Evolutionary conservation across 106 monocot species (phyloP).

Genomic region (Gastrodia elata): DNA sequence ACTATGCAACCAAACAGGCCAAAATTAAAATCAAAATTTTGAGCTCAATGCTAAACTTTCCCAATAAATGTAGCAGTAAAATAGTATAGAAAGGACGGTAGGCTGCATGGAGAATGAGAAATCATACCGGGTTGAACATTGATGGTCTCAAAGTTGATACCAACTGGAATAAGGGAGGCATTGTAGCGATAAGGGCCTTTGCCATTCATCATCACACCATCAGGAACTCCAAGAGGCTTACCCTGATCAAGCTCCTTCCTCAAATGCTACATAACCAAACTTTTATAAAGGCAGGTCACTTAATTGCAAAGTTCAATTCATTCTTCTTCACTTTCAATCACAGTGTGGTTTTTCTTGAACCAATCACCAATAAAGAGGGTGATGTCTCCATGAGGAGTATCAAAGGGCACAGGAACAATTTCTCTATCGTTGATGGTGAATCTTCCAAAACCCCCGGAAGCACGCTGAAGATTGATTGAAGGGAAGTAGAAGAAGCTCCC

Average conservation of each 20-base stretch:
- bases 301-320: neutral
- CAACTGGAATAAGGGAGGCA: constrained; percentile 55
- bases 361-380: constrained; percentile 79
- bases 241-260: constrained; percentile 75
- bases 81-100: neutral
- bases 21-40: too few relatives aligned
- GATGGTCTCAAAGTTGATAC: constrained; percentile 53
- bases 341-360: constrained; percentile 69
- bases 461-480: constrained; percentile 55
- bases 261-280: constrained; percentile 44
- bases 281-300: neutral
- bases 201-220: constrained; percentile 83
- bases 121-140: constrained; percentile 71
- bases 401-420: constrained; percentile 60
- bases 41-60: too few relatives aligned
- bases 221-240: constrained; percentile 68
- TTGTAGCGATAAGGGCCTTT: constrained; percentile 80
- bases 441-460: constrained; percentile 73
- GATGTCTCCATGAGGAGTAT: constrained; percentile 58
- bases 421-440: constrained; percentile 60
- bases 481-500: constrained; percentile 93
- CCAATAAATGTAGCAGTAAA: too few relatives aligned
- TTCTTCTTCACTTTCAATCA: constrained; percentile 1
- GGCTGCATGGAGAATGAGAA: neutral
- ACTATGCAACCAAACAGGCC: too few relatives aligned